Evolutionary conservation across 2,329 filamentous ascomycete species (phyloP).

Genomic region (Colletotrichum echinochloae): DNA sequence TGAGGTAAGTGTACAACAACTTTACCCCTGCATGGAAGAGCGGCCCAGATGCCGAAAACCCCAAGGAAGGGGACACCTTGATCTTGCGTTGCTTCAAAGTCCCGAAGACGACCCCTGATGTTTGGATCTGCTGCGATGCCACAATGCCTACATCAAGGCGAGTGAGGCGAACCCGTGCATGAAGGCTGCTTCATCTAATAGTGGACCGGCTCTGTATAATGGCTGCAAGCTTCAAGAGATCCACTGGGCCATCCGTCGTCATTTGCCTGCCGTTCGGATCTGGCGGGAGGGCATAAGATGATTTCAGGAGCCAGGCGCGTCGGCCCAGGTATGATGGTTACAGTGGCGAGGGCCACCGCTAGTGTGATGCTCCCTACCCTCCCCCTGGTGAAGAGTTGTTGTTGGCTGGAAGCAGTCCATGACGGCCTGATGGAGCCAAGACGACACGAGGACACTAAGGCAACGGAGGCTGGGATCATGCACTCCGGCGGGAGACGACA

Average conservation of each 20-base stretch:
- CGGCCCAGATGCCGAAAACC: conserved; percentile 32
- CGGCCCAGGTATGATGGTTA: not conserved
- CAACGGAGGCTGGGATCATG: not conserved
- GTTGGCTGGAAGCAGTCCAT: conserved; percentile 27
- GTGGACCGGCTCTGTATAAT: not conserved
- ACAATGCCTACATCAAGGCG: not conserved
- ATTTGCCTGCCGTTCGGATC: conserved; percentile 19
- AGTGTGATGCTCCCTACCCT: no score
- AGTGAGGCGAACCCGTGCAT: not conserved
- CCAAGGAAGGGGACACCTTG: not conserved
- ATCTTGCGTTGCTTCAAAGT: not conserved
- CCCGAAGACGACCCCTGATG: not conserved
- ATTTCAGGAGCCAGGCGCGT: not conserved
- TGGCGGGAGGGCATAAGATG: not conserved
- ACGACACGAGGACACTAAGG: not conserved
- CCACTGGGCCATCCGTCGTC: conserved; percentile 6
- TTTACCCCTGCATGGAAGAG: conserved; percentile 15
- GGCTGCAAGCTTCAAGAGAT: not conserved
- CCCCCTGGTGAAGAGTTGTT: not conserved
- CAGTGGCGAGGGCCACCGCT: conserved; percentile 1
- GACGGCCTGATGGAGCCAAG: conserved; percentile 18
- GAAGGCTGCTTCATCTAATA: not conserved
- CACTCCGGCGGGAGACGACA: not conserved
- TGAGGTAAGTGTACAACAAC: not conserved
- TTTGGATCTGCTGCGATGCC: not conserved